Conservation (phyloP, 2,329 filamentous ascomycete genomes). For the Hirsutella rhossiliensis region DNA sequence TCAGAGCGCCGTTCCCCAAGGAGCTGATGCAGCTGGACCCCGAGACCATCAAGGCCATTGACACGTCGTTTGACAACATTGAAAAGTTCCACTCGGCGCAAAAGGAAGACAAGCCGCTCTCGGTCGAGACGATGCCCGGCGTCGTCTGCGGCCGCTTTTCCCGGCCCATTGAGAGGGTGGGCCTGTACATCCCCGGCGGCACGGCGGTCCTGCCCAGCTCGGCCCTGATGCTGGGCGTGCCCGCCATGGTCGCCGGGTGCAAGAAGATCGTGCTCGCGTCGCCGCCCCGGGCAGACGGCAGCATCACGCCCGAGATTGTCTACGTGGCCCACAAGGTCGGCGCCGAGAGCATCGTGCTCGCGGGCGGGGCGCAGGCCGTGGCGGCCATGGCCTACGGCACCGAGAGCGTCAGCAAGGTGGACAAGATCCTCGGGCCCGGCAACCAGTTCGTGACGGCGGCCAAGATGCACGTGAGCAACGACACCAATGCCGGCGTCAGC, state of each 20-base stretch:
- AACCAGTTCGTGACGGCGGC: slow-evolving; percentile 98
- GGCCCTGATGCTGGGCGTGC: slow-evolving; percentile 94
- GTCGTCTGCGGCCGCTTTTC: slow-evolving; percentile 90
- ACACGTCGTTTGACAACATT: slow-evolving; percentile 89
- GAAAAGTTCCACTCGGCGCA: slow-evolving; percentile 88
- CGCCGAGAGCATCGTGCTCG: slow-evolving; percentile 89
- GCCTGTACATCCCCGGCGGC: slow-evolving; percentile 88
- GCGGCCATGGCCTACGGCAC: slow-evolving; percentile 97
- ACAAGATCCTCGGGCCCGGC: slow-evolving; percentile 95
- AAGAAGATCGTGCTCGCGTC: slow-evolving; percentile 89
- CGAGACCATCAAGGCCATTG: slow-evolving; percentile 86
- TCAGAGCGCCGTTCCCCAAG: slow-evolving; percentile 78
- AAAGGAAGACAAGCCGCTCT: slow-evolving; percentile 66
- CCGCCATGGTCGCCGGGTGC: slow-evolving; percentile 94
- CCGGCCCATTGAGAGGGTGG: slow-evolving; percentile 88
- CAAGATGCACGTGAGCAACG: slow-evolving; percentile 97
- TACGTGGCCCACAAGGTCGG: slow-evolving; percentile 96
- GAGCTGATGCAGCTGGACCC: slow-evolving; percentile 73
- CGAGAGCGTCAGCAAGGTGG: slow-evolving; percentile 86
- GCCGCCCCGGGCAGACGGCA: slow-evolving; percentile 79
- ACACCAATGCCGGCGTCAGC: slow-evolving; percentile 86
- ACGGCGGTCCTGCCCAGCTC: slow-evolving; percentile 96
- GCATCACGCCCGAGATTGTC: slow-evolving; percentile 90
- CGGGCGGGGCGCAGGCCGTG: slow-evolving; percentile 89
- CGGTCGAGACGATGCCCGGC: slow-evolving; percentile 95